Evolutionary conservation across 2,329 filamentous ascomycete genomes (phyloP), one percentile per base, ranked within the genome.

Genomic region (Neodidymelliopsis sp.): DNA sequence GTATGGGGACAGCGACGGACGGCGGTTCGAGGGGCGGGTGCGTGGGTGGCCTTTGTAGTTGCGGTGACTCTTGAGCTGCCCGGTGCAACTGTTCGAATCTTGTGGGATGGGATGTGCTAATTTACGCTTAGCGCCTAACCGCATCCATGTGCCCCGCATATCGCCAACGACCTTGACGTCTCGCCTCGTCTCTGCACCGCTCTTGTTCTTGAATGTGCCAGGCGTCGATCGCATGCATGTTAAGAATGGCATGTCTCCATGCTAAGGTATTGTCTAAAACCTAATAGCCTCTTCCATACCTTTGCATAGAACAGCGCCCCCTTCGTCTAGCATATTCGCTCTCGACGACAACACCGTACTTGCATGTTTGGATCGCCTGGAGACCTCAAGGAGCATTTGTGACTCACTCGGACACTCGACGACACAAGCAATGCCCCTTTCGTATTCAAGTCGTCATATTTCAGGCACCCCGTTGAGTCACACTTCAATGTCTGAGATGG

Each of bases 41-140:
- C n/a, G n/a, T n/a, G n/a, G 53, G 56, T 53, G 60, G 57, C 47
- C 47, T 45, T 56, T 52, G 51, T 55, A 60, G 65, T 67, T 70
- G 65, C 54, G 54, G 56, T 63, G 57, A 60, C 53, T 62, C 53
- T 57, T 29, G 24, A 10, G 13, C 18, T 22, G 34, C 35, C 31
- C 24, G 35, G 35, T 16, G 40, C 25, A 31, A 45, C 24, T 39
- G 47, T 41, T 44, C 23, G 22, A 38, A 13, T 38, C 25, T 11
- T 48, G 37, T 33, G 22, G 15, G 38, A 30, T 36, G 39, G 25
- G 22, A 37, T 37, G 34, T 27, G 34, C 34, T 36, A 50, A 36
- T 36, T 50, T 50, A n/a, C 47, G 27, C 38, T 33, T 22, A 5
- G 36, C 29, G 50, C 57, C n/a, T 61, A 62, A 51, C 54, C 60